A percentile compares a stretch with the other conserved stretches of the same genome.
Evolutionary conservation across 1,284 basidiomycete genomes (phyloP).

Genomic region (Ustilago xerochloae): DNA sequence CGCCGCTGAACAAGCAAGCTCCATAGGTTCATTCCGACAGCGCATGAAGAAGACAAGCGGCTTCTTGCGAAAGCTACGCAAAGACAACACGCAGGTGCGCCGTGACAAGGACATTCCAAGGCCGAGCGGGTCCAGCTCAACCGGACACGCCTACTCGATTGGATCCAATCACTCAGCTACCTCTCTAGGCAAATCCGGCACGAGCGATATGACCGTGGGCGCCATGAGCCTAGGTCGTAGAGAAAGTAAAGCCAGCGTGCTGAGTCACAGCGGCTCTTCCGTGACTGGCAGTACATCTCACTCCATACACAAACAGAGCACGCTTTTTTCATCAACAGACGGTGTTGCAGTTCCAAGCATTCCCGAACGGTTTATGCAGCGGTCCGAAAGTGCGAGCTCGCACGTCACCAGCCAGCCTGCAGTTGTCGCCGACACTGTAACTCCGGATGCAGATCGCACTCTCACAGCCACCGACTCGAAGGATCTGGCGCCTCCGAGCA

Average conservation of each 20-base stretch:
- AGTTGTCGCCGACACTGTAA: background rate
- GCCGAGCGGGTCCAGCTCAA: slow-evolving; percentile 3
- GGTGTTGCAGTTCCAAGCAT: slow-evolving; percentile 34
- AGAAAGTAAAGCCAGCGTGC: slow-evolving; percentile 28
- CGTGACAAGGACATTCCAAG: slow-evolving; percentile 11
- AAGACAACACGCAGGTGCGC: slow-evolving; percentile 17
- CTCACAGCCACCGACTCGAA: background rate
- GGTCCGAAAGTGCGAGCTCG: slow-evolving; percentile 16
- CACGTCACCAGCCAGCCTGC: background rate
- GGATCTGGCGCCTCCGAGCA: slow-evolving; percentile 11
- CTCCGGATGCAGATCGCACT: background rate
- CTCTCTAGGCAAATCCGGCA: slow-evolving; percentile 28
- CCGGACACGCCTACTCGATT: slow-evolving; percentile 11
- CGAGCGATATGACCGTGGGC: background rate
- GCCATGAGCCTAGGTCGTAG: slow-evolving; percentile 10
- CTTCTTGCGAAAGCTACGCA: slow-evolving; percentile 53
- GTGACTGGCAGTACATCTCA: slow-evolving; percentile 17
- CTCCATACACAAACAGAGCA: slow-evolving; percentile 11
- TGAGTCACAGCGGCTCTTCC: slow-evolving; percentile 20
- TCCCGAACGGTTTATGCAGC: slow-evolving; percentile 32
- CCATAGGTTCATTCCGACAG: slow-evolving; percentile 46
- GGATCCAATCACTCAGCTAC: slow-evolving; percentile 31
- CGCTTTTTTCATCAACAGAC: slow-evolving; percentile 24
- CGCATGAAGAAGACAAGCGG: slow-evolving; percentile 65
- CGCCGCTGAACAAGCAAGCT: slow-evolving; percentile 1